Base-by-base conservation (phyloP, 2,329 filamentous ascomycete genomes). In the Penicillium sp. region DNA sequence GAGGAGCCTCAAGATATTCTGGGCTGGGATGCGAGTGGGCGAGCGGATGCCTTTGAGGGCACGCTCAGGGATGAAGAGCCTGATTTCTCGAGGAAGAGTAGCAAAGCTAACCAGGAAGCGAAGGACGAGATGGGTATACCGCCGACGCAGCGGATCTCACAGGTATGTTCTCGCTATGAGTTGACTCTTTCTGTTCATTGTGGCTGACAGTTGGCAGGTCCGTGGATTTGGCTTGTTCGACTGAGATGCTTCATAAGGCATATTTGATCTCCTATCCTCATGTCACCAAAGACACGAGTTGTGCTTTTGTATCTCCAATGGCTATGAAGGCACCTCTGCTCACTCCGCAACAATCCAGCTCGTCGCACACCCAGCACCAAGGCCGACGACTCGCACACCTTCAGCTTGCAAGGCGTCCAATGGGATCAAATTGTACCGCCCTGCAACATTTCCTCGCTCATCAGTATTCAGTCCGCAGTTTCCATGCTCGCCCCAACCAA, bases 401-500 rank as follows among this genome's bases (percentile, higher is more conserved):
- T 78, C 77, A 57, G 78, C 81, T 10, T 76, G 79, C 4, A 81
- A 72, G 15, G 83, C 77, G 69, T 82, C 82, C 64, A 81, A 82
- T 48, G 83, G 83, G 70, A 96, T 84, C 59, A 85, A 78, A 71
- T 89, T 92, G 81, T 84, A 91, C 60, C 81, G 82, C 10, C 84
- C 88, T 64, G 88, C 89, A 48, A 92, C 87, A 75, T 90, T 86
- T 52, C 86, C 87, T 62, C 83, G 79, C 17, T 83, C 79, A 62
- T 87, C 85, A 12, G 78, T 80, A 43, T 84, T 80, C 38, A 86
- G 85, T 3, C 95, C 95, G 74, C 95, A 99, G 73, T 99, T 99
- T 1, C 95, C 95, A 77, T 99, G 95, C 76, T 98, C 94, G 1
- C 92, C 93, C 95, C 95, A 99, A 20, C 95, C 95, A 92, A 94